Base-by-base conservation (phyloP, 768 basidiomycete species). In the Suillus cothurnatus region DNA sequence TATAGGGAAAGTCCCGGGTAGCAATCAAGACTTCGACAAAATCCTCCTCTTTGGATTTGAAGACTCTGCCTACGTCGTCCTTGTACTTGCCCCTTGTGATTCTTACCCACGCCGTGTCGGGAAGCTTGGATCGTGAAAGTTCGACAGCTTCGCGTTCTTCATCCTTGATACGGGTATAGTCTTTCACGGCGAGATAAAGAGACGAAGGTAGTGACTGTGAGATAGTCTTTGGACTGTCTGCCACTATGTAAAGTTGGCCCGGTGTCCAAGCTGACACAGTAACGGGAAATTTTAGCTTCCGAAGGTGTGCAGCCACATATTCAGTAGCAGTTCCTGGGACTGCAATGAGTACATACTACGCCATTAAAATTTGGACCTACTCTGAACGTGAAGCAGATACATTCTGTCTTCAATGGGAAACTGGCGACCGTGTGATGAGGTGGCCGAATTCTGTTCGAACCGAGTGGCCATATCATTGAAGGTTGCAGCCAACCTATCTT, bases 311-410 rank as follows among this genome's bases (percentile, higher is more conserved):
- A 3, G 49, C 6, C 1, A 50, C 4, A 26, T 50, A 50, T 12
- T 47, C 47, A n/a, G 47, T 47, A 6, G 12, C 12, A 23, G n/a
- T 66, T 66, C 67, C 65, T 58, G 26, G 38, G 14, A 36, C n/a
- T 56, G 5, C 12, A 23, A 14, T 49, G 11, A 23, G 47, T 23
- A 4, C 8, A 23, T 49, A 23, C 45, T 47, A 14, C n/a, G 5
- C 3, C 9, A 23, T 47, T 23, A 6, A 15, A 11, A 47, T 4
- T 47, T 43, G n/a, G 4, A 23, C 47, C 11, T 49, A 49, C 47
- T 49, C 15, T 49, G 47, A 23, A 49, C 12, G 23, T 6, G 23
- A 49, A 49, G 23, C 5, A 49, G 23, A 12, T 49, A 49, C 47
- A 49, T 49, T 14, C 47, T 49, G 11, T 0, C n/a, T 14, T 49